Evolutionary conservation across 1,139 yeast species (phyloP), one percentile per base, ranked within the genome.

Genomic region (Nakaseomyces delphensis): DNA sequence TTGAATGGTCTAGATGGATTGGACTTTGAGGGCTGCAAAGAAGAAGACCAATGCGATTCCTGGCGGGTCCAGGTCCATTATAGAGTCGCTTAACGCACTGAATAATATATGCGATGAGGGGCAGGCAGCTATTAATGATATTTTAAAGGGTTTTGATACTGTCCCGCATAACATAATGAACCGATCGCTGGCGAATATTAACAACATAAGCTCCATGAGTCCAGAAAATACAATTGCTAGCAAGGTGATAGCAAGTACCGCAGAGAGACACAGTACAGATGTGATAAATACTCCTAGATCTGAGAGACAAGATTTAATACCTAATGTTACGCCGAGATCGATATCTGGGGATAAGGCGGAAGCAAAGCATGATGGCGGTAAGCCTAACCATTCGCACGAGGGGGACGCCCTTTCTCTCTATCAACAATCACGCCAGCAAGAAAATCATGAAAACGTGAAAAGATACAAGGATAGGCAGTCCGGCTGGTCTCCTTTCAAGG

Each of bases 61-160:
- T 28, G 62, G 62, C n/a, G 50, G 57, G 18, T 55, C 64, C 4
- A 47, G 62, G 39, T 59, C 63, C 9, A 56, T 59, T 24, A 49
- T 59, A 3, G 63, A 59, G 42, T 52, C 62, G 3, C 48, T 60
- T 15, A 56, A 57, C 41, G 41, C 43, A 24, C 51, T 59, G 20
- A 57, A 57, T 45, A 51, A 52, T 11, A 48, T 55, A 5, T 42
- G 50, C 15, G 42, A 43, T 19, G 48, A 50, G 18, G 55, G 56
- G 9, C 56, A 54, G 18, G 40, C 44, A 16, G 49, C 49, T 21
- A 43, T 54, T 5, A 53, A 51, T 41, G 21, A 44, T n/a, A 47
- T 48, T 3, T 39, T 56, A 9, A 39, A 42, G 9, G 48, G 47
- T 15, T 45, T 53, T 18, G 46, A 45, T 31, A 42, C 42, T 14